Evolutionary conservation across 2,329 filamentous ascomycete species (phyloP).

Genomic region (Ascochyta clinopodiicola): DNA sequence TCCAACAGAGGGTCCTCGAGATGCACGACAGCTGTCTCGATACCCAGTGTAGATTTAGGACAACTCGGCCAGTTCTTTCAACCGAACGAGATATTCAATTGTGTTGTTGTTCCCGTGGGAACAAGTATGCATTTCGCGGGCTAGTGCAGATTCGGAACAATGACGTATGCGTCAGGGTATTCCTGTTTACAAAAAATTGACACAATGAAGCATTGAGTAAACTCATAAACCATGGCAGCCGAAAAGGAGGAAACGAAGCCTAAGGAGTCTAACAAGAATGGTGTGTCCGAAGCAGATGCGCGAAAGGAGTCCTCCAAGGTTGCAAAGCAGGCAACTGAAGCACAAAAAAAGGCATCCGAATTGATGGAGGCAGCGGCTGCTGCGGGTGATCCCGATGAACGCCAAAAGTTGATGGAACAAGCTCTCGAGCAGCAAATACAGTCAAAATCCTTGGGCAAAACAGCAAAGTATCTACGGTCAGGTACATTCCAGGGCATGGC

Average conservation of each 20-base stretch:
- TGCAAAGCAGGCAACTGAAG: conserved; percentile 23
- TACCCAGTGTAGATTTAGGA: too few relatives aligned
- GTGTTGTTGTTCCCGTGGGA: neutral
- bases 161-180: conserved; percentile 7
- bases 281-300: conserved; percentile 26
- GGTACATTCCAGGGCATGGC: conserved; percentile 34
- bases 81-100: too few relatives aligned
- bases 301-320: conserved; percentile 29
- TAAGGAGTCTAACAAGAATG: neutral
- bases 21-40: too few relatives aligned
- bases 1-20: too few relatives aligned
- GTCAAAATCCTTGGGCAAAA: conserved; percentile 33
- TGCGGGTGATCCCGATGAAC: conserved; percentile 26
- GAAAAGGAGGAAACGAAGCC: neutral
- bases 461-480: conserved; percentile 33
- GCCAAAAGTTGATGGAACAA: conserved; percentile 31
- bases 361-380: conserved; percentile 26
- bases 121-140: neutral
- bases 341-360: conserved; percentile 29
- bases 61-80: too few relatives aligned
- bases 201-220: neutral
- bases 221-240: conserved; percentile 3
- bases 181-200: neutral
- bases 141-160: conserved; percentile 2
- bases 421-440: conserved; percentile 30